A percentile compares a stretch with the other conserved stretches of the same genome.
These are phyloP conservation scores for Pseudognaphalium luteoalbum DNA, from an alignment of 129 eudicot species.

Conservation along the genomic window DNA sequence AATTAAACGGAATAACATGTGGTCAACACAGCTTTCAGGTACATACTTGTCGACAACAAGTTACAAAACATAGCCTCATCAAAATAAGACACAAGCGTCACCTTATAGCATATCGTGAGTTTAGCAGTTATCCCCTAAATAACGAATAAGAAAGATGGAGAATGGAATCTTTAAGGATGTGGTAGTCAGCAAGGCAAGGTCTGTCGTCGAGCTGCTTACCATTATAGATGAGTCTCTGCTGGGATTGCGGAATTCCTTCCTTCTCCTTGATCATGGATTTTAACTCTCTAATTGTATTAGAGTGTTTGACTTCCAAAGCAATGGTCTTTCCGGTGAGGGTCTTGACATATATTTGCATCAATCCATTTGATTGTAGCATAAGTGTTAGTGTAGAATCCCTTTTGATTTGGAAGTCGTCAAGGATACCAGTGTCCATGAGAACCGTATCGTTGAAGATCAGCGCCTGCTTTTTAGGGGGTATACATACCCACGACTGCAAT, in stretches of 20 bases:
- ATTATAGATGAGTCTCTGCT: background rate
- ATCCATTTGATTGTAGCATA: background rate
- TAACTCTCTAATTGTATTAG: background rate
- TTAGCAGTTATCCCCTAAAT: background rate
- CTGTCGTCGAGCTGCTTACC: background rate
- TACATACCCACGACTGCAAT: background rate
- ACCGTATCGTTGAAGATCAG: too few relatives aligned
- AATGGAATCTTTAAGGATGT: too few relatives aligned
- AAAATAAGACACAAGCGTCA: background rate
- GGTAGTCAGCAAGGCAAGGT: too few relatives aligned
- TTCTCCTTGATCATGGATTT: background rate
- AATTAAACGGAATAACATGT: too few relatives aligned
- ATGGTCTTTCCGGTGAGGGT: background rate
- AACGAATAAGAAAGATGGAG: background rate
- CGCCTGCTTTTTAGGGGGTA: background rate
- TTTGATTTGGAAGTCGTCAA: too few relatives aligned
- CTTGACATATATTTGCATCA: background rate
- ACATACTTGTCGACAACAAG: too few relatives aligned
- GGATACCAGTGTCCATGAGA: too few relatives aligned
- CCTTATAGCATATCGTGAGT: background rate
- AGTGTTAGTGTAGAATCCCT: background rate
- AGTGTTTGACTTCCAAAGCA: background rate
- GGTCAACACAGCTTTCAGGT: too few relatives aligned
- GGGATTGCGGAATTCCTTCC: background rate
- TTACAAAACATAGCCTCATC: background rate